These are phyloP conservation scores for Citrus maxima DNA, from an alignment of 345 rosid genomes.

Conservation along the genomic window DNA sequence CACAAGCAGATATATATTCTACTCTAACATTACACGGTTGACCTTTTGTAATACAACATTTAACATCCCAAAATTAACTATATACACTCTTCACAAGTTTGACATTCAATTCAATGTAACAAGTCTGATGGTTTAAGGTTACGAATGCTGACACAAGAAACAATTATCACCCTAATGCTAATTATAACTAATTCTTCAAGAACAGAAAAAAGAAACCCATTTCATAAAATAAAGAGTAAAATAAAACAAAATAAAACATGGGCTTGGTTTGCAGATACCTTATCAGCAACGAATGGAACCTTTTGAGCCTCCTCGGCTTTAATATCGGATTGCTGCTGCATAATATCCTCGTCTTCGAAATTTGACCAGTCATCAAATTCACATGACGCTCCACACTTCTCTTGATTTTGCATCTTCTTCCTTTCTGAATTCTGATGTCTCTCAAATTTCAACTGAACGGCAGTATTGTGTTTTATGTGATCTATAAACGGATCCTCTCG, in stretches of 20 bases:
- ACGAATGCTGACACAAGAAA: neutral
- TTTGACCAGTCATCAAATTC: conserved; percentile 43
- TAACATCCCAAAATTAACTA: neutral
- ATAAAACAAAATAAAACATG: neutral
- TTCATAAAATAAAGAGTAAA: neutral
- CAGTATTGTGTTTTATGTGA: neutral
- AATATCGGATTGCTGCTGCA: conserved; percentile 54
- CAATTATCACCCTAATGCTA: neutral
- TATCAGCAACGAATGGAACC: conserved; percentile 77
- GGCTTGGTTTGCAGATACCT: conserved; percentile 37
- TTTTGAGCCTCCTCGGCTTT: conserved; percentile 56
- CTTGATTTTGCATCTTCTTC: conserved; percentile 42
- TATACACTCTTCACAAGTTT: neutral
- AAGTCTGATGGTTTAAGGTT: neutral
- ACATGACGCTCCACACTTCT: conserved; percentile 29
- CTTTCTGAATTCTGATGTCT: neutral
- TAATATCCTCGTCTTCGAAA: conserved; percentile 48
- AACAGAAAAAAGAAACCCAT: neutral
- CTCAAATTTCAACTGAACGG: neutral
- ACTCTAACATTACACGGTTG: neutral
- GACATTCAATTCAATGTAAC: neutral
- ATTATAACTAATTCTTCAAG: neutral
- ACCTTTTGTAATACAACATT: neutral
- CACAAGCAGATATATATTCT: neutral
- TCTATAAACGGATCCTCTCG: neutral